phyloP scores from a whole-genome alignment of 2,329 filamentous ascomycete genomes.

The Thielaviopsis ethacetica region DNA sequence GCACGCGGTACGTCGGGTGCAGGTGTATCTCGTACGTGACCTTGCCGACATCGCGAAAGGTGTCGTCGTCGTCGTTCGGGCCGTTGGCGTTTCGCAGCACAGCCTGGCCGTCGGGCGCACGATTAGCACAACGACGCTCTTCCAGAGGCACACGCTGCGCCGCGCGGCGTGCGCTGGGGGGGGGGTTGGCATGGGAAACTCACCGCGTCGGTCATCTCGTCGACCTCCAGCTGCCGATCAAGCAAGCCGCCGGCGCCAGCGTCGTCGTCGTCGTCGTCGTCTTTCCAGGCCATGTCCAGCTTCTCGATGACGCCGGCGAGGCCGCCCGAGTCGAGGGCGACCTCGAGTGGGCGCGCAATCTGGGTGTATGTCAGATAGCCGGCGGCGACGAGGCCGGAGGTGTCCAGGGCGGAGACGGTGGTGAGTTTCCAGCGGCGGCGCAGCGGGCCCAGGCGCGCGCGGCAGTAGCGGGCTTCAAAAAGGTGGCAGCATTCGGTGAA shows the following conservation, averaged over 20 bases:
- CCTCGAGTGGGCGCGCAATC: constrained; percentile 36
- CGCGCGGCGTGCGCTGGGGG: too few species aligned
- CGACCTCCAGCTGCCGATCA: constrained; percentile 32
- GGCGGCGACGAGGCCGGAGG: constrained; percentile 24
- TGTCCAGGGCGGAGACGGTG: constrained; percentile 33
- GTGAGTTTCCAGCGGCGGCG: constrained; percentile 39
- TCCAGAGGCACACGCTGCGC: too few species aligned
- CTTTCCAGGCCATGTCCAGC: constrained; percentile 25
- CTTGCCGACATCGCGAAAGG: constrained; percentile 22
- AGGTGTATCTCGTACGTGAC: constrained; percentile 60
- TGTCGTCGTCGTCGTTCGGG: not conserved
- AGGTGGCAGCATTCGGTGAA: constrained; percentile 49
- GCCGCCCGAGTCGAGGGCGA: constrained; percentile 26
- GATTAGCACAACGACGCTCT: not conserved
- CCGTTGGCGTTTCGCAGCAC: not conserved
- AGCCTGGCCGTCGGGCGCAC: not conserved
- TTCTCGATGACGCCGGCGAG: constrained; percentile 29
- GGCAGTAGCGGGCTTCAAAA: constrained; percentile 41
- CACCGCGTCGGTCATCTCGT: constrained; percentile 37
- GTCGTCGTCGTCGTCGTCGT: constrained; percentile 10
- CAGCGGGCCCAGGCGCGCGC: constrained; percentile 37
- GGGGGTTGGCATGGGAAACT: too few species aligned
- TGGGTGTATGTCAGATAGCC: constrained; percentile 37
- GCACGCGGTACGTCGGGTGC: constrained; percentile 58
- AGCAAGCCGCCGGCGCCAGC: constrained; percentile 13